phyloP scores from a whole-genome alignment of 805 yeast genomes.

The Cyberlindnera samutprakarnensis region DNA sequence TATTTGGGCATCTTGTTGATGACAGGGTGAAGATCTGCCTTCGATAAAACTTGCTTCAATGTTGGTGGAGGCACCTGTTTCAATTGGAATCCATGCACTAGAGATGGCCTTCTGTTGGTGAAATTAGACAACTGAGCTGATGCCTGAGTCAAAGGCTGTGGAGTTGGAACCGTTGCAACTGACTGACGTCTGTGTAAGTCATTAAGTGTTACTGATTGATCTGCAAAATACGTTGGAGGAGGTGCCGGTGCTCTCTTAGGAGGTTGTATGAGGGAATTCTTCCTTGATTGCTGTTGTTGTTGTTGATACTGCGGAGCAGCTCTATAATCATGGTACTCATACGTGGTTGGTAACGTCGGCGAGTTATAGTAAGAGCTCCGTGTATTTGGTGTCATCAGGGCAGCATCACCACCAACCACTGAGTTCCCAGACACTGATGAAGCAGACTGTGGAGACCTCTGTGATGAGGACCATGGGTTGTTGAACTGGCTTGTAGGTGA shows the following conservation, averaged over 20 bases:
- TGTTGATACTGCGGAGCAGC: no score
- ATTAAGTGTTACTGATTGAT: slow-evolving; percentile 15
- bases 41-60: slow-evolving; percentile 33
- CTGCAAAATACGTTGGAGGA: slow-evolving; percentile 30
- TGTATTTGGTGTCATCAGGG: background rate
- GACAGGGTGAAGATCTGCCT: slow-evolving; percentile 53
- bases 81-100: slow-evolving; percentile 16
- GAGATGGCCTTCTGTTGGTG: slow-evolving; percentile 1
- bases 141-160: background rate
- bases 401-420: background rate
- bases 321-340: slow-evolving; percentile 31
- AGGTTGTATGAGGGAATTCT: slow-evolving; percentile 27
- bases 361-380: slow-evolving; percentile 16
- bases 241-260: slow-evolving; percentile 41
- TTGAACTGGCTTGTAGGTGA: slow-evolving; percentile 23
- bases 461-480: slow-evolving; percentile 19
- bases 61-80: slow-evolving; percentile 39
- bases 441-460: background rate
- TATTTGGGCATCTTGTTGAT: slow-evolving; percentile 58
- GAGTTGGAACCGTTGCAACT: slow-evolving; percentile 24
- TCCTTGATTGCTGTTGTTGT: slow-evolving; percentile 11
- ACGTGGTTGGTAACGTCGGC: slow-evolving; percentile 44
- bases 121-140: no score
- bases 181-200: slow-evolving; percentile 31
- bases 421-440: no score